These are phyloP conservation scores for Auricularia auricula-judae DNA, from an alignment of 768 basidiomycete genomes.

Conservation along the genomic window DNA sequence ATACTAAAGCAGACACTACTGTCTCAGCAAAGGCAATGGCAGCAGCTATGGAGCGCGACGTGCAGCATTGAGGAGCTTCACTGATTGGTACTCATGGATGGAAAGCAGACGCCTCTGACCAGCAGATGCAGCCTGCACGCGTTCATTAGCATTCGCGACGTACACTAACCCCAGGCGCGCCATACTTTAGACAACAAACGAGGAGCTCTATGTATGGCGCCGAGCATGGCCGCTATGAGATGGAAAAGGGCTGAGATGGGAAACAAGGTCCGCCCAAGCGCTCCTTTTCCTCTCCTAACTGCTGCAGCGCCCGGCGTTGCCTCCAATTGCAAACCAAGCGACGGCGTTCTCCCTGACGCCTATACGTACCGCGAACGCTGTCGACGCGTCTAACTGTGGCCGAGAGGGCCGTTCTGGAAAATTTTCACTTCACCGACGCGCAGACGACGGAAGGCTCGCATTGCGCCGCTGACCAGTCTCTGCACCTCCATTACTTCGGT, in stretches of 20 bases:
- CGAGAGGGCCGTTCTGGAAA: background rate
- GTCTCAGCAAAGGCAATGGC: background rate
- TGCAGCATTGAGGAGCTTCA: slow-evolving; percentile 89
- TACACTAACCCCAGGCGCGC: background rate
- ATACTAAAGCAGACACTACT: slow-evolving; percentile 45
- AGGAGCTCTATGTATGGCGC: slow-evolving; percentile 29
- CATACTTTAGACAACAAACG: background rate
- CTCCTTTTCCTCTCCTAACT: background rate
- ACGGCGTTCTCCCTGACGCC: background rate
- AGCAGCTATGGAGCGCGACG: slow-evolving; percentile 11
- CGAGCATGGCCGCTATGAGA: slow-evolving; percentile 41
- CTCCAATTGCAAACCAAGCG: background rate
- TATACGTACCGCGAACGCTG: background rate
- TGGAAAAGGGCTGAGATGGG: slow-evolving; percentile 3
- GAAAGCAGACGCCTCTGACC: slow-evolving; percentile 87
- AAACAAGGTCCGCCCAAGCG: background rate
- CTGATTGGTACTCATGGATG: slow-evolving; percentile 97
- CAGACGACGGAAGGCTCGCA: slow-evolving; percentile 64
- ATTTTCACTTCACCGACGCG: slow-evolving; percentile 16
- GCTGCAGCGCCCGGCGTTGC: background rate
- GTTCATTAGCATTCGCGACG: background rate
- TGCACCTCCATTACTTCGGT: slow-evolving; percentile 32
- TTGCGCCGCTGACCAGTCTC: slow-evolving; percentile 52
- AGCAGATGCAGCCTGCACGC: slow-evolving; percentile 48
- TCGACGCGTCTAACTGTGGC: background rate